Evolutionary conservation across 164 flowering plant genomes (phyloP).

Genomic region (Tetracentron sinense): DNA sequence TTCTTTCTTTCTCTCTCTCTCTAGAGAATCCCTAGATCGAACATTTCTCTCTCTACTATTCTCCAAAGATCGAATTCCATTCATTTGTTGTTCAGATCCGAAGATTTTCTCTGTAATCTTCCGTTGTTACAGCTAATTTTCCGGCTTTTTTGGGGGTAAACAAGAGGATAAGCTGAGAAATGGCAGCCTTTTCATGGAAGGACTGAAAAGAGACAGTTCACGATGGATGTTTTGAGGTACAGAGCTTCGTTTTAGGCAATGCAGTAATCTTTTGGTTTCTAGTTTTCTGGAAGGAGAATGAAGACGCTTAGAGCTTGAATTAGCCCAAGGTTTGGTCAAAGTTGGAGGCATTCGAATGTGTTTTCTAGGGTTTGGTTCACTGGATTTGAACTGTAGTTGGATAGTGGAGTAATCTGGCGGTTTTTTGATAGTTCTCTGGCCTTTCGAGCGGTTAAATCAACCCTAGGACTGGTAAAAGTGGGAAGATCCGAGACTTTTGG

Average conservation of each 20-base stretch:
- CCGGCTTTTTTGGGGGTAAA: conserved; percentile 15
- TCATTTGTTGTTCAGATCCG: neutral
- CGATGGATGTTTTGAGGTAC: conserved; percentile 12
- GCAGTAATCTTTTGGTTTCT: conserved; percentile 36
- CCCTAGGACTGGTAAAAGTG: neutral
- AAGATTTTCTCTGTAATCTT: neutral
- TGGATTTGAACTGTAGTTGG: neutral
- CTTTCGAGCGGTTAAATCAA: neutral
- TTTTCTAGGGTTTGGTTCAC: neutral
- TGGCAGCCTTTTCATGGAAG: conserved; percentile 26
- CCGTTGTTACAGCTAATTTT: neutral
- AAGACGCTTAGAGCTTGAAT: neutral
- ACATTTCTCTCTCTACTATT: neutral
- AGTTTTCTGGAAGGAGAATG: conserved; percentile 12
- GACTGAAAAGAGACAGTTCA: conserved; percentile 15
- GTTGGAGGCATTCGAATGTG: conserved; percentile 1
- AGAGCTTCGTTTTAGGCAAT: conserved; percentile 27
- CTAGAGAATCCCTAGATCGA: conserved; percentile 5
- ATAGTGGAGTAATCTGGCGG: neutral
- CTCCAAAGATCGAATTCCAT: neutral
- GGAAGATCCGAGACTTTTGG: conserved; percentile 11
- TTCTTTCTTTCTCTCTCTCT: conserved; percentile 9
- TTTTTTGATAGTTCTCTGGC: conserved; percentile 6
- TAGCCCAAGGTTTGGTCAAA: conserved; percentile 14
- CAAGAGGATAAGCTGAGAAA: conserved; percentile 17